Evolutionary conservation across 2,329 filamentous ascomycete species (phyloP).

Genomic region (Venturia asperata): DNA sequence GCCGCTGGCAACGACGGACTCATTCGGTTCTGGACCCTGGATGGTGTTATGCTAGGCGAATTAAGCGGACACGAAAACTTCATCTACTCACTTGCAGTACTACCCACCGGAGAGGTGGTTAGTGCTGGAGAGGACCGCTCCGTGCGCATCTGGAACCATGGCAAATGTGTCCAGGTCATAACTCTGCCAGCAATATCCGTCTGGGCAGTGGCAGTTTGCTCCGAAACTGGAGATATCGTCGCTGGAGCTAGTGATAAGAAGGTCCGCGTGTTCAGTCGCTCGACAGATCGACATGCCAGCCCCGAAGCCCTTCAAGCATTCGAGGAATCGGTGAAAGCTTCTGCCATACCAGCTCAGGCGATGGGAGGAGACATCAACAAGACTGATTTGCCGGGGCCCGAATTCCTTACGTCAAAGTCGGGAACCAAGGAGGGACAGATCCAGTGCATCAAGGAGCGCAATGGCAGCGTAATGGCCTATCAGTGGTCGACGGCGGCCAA

Average conservation of each 20-base stretch:
- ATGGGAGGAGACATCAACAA: slow-evolving; percentile 70
- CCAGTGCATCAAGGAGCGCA: slow-evolving; percentile 76
- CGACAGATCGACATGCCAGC: slow-evolving; percentile 61
- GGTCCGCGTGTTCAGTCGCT: slow-evolving; percentile 76
- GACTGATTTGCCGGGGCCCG: slow-evolving; percentile 80
- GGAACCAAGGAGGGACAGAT: slow-evolving; percentile 97
- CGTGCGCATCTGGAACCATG: slow-evolving; percentile 76
- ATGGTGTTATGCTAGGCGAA: slow-evolving; percentile 67
- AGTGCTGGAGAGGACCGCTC: slow-evolving; percentile 95
- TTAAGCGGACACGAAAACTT: slow-evolving; percentile 88
- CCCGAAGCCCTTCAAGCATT: slow-evolving; percentile 64
- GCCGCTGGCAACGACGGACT: slow-evolving; percentile 90
- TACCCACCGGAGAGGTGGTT: slow-evolving; percentile 80
- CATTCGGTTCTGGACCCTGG: slow-evolving; percentile 78
- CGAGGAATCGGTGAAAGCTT: slow-evolving; percentile 72
- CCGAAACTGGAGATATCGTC: slow-evolving; percentile 83
- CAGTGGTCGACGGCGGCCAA: slow-evolving; percentile 64
- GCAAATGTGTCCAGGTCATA: slow-evolving; percentile 84
- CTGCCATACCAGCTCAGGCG: slow-evolving; percentile 81
- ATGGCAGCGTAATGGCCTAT: slow-evolving; percentile 78
- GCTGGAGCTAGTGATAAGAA: slow-evolving; percentile 84
- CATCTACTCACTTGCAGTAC: slow-evolving; percentile 73
- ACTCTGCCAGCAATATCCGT: slow-evolving; percentile 96
- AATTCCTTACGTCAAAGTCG: slow-evolving; percentile 71
- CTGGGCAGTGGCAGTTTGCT: slow-evolving; percentile 81